Conservation (phyloP, 2,329 filamentous ascomycete genomes). For the Ceratocystiopsis sp. region DNA sequence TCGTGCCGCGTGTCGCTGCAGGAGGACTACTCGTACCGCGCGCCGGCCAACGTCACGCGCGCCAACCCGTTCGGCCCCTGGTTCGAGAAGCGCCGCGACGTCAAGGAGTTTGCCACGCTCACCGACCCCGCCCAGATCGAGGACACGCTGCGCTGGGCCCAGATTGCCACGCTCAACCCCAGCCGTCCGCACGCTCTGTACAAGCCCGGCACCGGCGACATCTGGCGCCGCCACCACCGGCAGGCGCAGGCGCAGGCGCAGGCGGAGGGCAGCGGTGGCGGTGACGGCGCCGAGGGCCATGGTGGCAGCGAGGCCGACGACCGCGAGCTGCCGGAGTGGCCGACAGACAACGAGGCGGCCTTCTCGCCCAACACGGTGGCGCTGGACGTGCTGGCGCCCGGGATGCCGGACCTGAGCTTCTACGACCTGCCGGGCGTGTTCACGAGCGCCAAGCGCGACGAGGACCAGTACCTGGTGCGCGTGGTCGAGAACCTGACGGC, state of each 20-base stretch:
- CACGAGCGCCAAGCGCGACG: conserved; percentile 43
- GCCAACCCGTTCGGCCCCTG: conserved; percentile 48
- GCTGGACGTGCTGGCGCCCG: conserved; percentile 56
- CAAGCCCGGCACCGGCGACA: conserved; percentile 23
- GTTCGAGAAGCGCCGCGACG: conserved; percentile 30
- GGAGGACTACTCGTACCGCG: conserved; percentile 32
- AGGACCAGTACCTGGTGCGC: conserved; percentile 50
- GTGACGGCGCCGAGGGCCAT: conserved; percentile 3
- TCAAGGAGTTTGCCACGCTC: conserved; percentile 46
- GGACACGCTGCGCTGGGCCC: conserved; percentile 52
- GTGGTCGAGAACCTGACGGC: conserved; percentile 56
- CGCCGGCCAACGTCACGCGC: conserved; percentile 21
- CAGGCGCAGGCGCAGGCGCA: too few species aligned
- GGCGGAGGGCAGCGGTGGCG: conserved; percentile 17
- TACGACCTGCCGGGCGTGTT: conserved; percentile 79
- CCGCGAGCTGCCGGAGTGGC: too few species aligned
- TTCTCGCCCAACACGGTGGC: conserved; percentile 74
- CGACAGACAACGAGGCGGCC: conserved; percentile 31
- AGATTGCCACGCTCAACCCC: conserved; percentile 61
- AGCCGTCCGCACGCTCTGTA: conserved; percentile 32
- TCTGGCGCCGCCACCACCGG: conserved; percentile 5
- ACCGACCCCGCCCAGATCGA: conserved; percentile 46
- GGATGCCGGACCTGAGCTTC: conserved; percentile 59
- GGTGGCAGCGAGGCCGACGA: too few species aligned
- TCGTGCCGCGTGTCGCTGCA: conserved; percentile 51